phyloP scores from a whole-genome alignment of 805 yeast species.

The Lachancea waltii region DNA sequence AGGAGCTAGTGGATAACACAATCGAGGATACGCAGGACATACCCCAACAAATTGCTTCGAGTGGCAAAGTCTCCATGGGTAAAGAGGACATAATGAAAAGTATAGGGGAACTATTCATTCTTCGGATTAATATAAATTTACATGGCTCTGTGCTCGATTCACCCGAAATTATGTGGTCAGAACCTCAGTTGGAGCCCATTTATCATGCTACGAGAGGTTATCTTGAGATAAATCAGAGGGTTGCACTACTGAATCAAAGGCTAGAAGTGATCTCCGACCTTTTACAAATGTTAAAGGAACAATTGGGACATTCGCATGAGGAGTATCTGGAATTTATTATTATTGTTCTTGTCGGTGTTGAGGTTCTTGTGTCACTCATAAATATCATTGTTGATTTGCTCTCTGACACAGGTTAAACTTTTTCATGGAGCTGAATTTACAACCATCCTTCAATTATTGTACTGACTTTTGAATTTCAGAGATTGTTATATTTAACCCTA shows the following conservation, averaged over 20 bases:
- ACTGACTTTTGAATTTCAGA: no score
- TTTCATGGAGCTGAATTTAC: background rate
- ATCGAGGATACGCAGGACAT: constrained; percentile 96
- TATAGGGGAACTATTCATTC: constrained; percentile 89
- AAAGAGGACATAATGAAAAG: constrained; percentile 95
- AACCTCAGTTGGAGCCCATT: constrained; percentile 94
- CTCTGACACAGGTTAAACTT: constrained; percentile 24
- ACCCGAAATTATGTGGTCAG: constrained; percentile 98
- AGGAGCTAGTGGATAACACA: constrained; percentile 92
- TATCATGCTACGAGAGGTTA: constrained; percentile 96
- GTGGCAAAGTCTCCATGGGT: constrained; percentile 92
- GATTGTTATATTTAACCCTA: no score
- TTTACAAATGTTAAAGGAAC: constrained; percentile 94
- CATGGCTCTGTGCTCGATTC: constrained; percentile 90
- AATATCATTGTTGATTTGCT: constrained; percentile 62
- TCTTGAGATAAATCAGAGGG: constrained; percentile 90
- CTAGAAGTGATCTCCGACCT: constrained; percentile 90
- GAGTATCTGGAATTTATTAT: constrained; percentile 90
- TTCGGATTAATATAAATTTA: constrained; percentile 72
- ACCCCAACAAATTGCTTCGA: constrained; percentile 89
- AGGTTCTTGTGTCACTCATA: constrained; percentile 79
- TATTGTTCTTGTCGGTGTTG: constrained; percentile 84
- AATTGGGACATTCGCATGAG: constrained; percentile 89
- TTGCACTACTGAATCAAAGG: constrained; percentile 81
- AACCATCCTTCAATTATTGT: constrained; percentile 1